Evolutionary conservation across 2,329 filamentous ascomycete species (phyloP), one percentile per base, ranked within the genome.

Genomic region (Balansia obtecta): DNA sequence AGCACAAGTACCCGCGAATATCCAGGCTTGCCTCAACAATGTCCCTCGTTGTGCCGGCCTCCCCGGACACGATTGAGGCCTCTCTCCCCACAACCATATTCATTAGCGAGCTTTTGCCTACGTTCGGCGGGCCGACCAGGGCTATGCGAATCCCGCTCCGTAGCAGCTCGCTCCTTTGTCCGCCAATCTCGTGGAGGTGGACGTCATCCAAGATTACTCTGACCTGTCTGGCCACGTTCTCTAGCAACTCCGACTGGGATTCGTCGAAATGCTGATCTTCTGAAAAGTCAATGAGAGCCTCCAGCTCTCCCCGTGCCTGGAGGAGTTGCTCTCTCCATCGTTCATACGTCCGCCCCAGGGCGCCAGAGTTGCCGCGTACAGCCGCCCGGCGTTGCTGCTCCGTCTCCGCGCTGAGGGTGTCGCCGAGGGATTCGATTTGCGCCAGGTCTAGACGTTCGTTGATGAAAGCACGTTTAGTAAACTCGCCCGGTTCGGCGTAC

Each of bases 251-350:
- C 0, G 75, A 69, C 0, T 88, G 86, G 2, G 87, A 84, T 66
- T 95, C 89, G 58, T 97, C 90, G 61, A 98, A 95, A 69, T 97
- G 87, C 67, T 98, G 91, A 61, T 97, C 93, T 65, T 98, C 93
- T 1, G 88, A 86, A 64, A 98, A 98, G 67, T 98, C 93, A 54
- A 98, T 97, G 57, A 98, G 70, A 0, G 93, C 93, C 67, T 98
- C 93, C 39, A 98, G 75, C 68, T 97, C 90, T 10, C 88, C 93
- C 2, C 93, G 80, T 10, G 90, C 90, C 54, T 85, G 76, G 7
- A 97, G 72, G 16, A 98, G 69, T 56, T 82, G 74, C 55, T 79
- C 71, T 27, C 91, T 81, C 93, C 93, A 98, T 10, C 61, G 60
- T 57, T 96, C 89, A 64, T 98, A 98, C 16, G 82, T 81, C 52